Percentiles rank a stretch among this genome's conserved stretches.
phyloP scores from a whole-genome alignment of 176 grass and related monocot species.

The Elaeis guineensis region DNA sequence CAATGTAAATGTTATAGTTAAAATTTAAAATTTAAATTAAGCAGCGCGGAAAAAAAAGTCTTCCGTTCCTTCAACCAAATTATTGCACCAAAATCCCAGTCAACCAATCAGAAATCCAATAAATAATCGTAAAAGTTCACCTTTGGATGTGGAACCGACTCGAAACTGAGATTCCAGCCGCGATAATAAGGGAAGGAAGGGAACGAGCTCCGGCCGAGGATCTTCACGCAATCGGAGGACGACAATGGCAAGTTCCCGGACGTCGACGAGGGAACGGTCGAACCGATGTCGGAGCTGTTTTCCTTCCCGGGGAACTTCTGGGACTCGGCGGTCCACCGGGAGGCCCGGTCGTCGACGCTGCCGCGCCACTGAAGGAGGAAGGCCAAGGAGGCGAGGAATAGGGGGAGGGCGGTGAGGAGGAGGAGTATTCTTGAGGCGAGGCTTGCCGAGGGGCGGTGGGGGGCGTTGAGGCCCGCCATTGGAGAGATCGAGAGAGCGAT shows the following conservation, averaged over 20 bases:
- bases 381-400: slow-evolving; percentile 56
- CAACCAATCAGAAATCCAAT: too few species aligned
- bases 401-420: slow-evolving; percentile 56
- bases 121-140: slow-evolving; percentile 18
- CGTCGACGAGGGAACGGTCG: slow-evolving; percentile 18
- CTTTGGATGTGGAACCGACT: slow-evolving; percentile 56
- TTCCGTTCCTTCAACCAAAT: too few species aligned
- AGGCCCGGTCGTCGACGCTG: slow-evolving; percentile 52
- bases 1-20: too few species aligned
- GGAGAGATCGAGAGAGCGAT: slow-evolving; percentile 6
- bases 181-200: slow-evolving; percentile 71
- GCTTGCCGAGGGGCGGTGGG: slow-evolving; percentile 9
- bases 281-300: slow-evolving; percentile 27
- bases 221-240: slow-evolving; percentile 22
- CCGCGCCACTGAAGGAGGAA: slow-evolving; percentile 88
- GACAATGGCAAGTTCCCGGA: slow-evolving; percentile 6
- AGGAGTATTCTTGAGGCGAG: slow-evolving; percentile 37
- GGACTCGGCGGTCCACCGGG: slow-evolving; percentile 46
- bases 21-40: too few species aligned
- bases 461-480: slow-evolving; percentile 7
- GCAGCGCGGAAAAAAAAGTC: too few species aligned
- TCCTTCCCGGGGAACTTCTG: slow-evolving; percentile 43
- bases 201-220: slow-evolving; percentile 25
- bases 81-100: too few species aligned
- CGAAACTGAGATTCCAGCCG: slow-evolving; percentile 63